Evolutionary conservation across 2,329 filamentous ascomycete species (phyloP).

Genomic region (Xylariales sp.): DNA sequence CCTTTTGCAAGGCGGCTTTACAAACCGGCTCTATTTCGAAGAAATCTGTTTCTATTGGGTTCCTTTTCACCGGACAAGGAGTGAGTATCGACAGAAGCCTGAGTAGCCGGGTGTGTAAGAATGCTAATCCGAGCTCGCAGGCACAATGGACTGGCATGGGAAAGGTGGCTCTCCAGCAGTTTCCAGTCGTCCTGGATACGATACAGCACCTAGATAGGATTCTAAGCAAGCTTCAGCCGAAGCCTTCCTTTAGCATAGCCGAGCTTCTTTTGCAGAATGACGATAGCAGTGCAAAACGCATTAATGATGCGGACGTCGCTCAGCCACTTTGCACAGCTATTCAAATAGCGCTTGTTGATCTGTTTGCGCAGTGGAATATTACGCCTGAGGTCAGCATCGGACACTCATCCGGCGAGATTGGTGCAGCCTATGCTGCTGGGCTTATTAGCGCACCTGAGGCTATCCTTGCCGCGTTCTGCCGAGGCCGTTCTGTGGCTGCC

Average conservation of each 20-base stretch:
- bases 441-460: constrained; percentile 44
- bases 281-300: constrained; percentile 20
- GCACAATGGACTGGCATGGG: constrained; percentile 50
- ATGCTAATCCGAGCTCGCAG: constrained; percentile 8
- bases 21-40: constrained; percentile 14
- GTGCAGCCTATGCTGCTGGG: constrained; percentile 55
- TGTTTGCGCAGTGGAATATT: constrained; percentile 53
- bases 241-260: constrained; percentile 33
- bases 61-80: constrained; percentile 48
- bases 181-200: constrained; percentile 26
- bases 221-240: constrained; percentile 31
- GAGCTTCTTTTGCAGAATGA: constrained; percentile 20
- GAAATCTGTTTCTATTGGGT: constrained; percentile 23
- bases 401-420: constrained; percentile 58
- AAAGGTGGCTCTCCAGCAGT: constrained; percentile 32
- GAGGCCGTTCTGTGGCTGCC: constrained; percentile 39
- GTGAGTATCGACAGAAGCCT: not conserved
- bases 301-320: constrained; percentile 42
- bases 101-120: not conserved
- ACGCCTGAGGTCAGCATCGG: constrained; percentile 51
- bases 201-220: constrained; percentile 35
- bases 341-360: constrained; percentile 57
- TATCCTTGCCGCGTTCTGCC: constrained; percentile 45
- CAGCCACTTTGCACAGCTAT: constrained; percentile 58
- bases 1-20: constrained; percentile 19